Evolutionary conservation across 2,329 filamentous ascomycete species (phyloP).

Genomic region (Stemphylium vesicarium): DNA sequence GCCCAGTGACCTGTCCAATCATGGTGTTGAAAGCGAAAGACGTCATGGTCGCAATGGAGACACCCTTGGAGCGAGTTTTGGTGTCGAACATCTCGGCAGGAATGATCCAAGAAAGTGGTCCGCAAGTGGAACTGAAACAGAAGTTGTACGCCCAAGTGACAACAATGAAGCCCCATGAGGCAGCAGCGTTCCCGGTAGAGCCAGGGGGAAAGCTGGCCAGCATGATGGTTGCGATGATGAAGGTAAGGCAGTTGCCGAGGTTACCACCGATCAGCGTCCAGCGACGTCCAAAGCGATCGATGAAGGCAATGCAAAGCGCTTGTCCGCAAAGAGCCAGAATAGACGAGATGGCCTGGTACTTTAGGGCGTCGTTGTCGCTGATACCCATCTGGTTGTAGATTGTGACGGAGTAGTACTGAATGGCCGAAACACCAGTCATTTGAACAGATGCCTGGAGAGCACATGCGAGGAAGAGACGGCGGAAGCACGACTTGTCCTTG

Average conservation of each 20-base stretch:
- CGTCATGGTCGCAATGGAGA: conserved; percentile 75
- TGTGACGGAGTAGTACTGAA: conserved; percentile 74
- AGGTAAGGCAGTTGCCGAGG: conserved; percentile 72
- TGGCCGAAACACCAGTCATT: conserved; percentile 70
- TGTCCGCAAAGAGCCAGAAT: conserved; percentile 74
- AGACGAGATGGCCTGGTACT: conserved; percentile 78
- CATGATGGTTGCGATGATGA: conserved; percentile 69
- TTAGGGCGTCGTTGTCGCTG: conserved; percentile 66
- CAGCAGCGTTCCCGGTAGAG: conserved; percentile 57
- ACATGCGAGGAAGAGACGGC: conserved; percentile 72
- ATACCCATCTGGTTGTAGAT: conserved; percentile 77
- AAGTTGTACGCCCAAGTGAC: conserved; percentile 83
- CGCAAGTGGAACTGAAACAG: conserved; percentile 73
- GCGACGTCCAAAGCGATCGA: conserved; percentile 74
- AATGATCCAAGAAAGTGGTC: conserved; percentile 69
- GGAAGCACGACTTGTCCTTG: conserved; percentile 69
- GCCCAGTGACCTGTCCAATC: conserved; percentile 72
- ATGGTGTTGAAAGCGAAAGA: conserved; percentile 79
- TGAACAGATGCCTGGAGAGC: conserved; percentile 74
- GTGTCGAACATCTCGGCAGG: conserved; percentile 80
- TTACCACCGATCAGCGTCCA: conserved; percentile 77
- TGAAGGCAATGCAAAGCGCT: conserved; percentile 69
- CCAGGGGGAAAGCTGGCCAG: conserved; percentile 68
- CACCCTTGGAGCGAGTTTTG: conserved; percentile 74
- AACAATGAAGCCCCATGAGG: conserved; percentile 77